Percentiles rank a stretch among this genome's conserved stretches.
Evolutionary conservation across 305 asterid genomes (phyloP).

Genomic region (Ajuga reptans): DNA sequence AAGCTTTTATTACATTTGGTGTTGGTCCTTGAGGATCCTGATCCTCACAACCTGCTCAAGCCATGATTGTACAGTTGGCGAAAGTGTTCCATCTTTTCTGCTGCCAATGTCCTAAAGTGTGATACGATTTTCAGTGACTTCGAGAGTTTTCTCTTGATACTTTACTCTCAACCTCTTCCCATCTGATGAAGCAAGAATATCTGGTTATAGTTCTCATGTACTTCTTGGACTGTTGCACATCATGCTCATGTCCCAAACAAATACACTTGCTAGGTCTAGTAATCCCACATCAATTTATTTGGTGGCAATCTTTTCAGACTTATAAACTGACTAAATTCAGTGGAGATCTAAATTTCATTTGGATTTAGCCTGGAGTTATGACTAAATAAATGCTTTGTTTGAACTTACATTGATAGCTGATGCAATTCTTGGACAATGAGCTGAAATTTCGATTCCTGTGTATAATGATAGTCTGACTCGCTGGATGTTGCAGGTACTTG

Average conservation of each 20-base stretch:
- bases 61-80: not conserved
- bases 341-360: not conserved
- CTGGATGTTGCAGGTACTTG: constrained; percentile 66
- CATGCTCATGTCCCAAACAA: not conserved
- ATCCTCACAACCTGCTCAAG: not conserved
- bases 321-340: not conserved
- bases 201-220: not conserved
- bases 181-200: not conserved
- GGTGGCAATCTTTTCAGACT: not conserved
- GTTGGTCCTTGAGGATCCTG: not conserved
- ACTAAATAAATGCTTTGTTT: not conserved
- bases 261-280: not conserved
- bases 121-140: not conserved
- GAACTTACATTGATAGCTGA: not conserved
- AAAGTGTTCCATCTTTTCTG: not conserved
- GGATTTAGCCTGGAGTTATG: not conserved
- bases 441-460: constrained; percentile 11
- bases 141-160: not conserved
- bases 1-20: not conserved
- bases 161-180: not conserved
- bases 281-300: not conserved
- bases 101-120: not conserved
- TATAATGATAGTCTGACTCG: constrained; percentile 4
- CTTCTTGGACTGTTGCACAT: not conserved
- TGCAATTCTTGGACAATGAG: not conserved